Base-by-base conservation (phyloP, 106 monocot species). In the Narthecium ossifragum region DNA sequence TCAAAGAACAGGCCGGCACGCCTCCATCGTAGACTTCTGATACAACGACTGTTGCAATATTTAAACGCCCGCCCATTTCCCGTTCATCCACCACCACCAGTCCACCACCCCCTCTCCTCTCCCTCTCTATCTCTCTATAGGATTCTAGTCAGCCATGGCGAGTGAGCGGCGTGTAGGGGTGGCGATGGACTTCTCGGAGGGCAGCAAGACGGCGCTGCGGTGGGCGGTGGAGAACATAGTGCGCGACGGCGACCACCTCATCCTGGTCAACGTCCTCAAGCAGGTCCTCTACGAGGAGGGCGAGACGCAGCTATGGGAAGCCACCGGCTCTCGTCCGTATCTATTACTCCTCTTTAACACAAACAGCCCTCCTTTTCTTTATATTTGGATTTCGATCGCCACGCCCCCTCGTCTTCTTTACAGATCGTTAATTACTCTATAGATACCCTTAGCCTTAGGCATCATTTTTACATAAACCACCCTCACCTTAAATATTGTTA, bases 261-360 rank as follows among this genome's bases (percentile, higher is more conserved):
- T 84, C 70, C 57, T 92, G 43, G 26, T 76, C 73, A 70, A 76
- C 60, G 82, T 83, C 34, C 73, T 74, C 57, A 83, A 85, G 69
- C 70, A 81, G 31, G 59, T 24, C 10, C 50, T 47, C 32, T 88
- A 85, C 51, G 93, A 93, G 64, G 79, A 29, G 24, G 81, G 79
- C 53, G 77, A 94, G 85, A 71, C 64, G 60, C 81, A 88, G 77
- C 89, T 94, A 24, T 94, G 89, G 93, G 93, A 82, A 17, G 67
- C 88, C 71, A 75, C 82, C 18, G 93, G 93, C 25, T 85, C 93
- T 23, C 93, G 88, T 93, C 34, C 18, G 67, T 34, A 53, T 4
- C 59, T 5, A 20, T 14, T 27, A 10, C 38, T 39, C 20, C 14
- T 52, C 41, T 46, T 0, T 57, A 0, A 25, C 22, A n/a, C 11